Evolutionary conservation across 1,139 yeast species (phyloP).

Genomic region (Yamadazyma kanchanaburiensis): DNA sequence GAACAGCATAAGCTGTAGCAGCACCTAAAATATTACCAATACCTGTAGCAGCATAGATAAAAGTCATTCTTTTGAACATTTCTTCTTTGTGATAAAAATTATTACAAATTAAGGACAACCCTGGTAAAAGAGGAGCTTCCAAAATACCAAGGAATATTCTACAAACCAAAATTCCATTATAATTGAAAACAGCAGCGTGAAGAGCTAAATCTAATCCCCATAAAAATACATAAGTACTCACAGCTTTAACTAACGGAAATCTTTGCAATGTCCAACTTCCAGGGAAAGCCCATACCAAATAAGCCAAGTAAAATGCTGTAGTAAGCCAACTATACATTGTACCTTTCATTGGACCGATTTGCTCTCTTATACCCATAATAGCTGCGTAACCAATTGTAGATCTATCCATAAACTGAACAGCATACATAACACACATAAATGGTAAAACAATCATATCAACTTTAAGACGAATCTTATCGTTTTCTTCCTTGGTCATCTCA

Average conservation of each 20-base stretch:
- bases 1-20: constrained; percentile 27
- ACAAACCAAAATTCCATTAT: constrained; percentile 46
- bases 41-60: constrained; percentile 19
- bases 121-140: constrained; percentile 34
- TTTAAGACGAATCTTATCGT: constrained; percentile 14
- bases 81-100: constrained; percentile 23
- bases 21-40: constrained; percentile 30
- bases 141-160: constrained; percentile 40
- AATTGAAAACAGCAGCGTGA: constrained; percentile 39
- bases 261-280: constrained; percentile 49
- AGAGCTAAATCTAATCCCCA: constrained; percentile 54
- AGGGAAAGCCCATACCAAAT: constrained; percentile 51
- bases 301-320: constrained; percentile 56
- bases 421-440: constrained; percentile 8
- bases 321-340: constrained; percentile 44
- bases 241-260: constrained; percentile 50
- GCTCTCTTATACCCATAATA: constrained; percentile 20
- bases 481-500: constrained; percentile 11
- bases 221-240: constrained; percentile 37
- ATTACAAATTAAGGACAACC: constrained; percentile 21
- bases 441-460: constrained; percentile 17
- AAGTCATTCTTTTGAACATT: constrained; percentile 17
- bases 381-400: constrained; percentile 37
- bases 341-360: constrained; percentile 17
- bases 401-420: constrained; percentile 44